These are phyloP conservation scores for Ganoderma resinaceum DNA, from an alignment of 1,284 basidiomycete genomes.

Conservation along the genomic window DNA sequence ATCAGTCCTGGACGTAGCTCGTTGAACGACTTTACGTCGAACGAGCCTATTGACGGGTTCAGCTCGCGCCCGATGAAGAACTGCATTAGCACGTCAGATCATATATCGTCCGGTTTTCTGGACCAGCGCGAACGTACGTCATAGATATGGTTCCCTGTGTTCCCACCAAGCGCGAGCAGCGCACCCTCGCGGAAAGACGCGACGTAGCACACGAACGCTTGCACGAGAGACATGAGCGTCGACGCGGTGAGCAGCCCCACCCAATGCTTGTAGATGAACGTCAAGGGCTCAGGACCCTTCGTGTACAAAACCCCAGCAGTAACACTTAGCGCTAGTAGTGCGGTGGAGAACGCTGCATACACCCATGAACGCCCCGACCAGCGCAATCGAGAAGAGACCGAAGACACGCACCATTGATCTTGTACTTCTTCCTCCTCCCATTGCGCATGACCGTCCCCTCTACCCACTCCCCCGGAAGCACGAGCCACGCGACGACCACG, in stretches of 20 bases:
- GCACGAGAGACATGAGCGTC: slow-evolving; percentile 78
- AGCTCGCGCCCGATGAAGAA: slow-evolving; percentile 97
- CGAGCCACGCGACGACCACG: slow-evolving; percentile 81
- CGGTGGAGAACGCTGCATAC: slow-evolving; percentile 77
- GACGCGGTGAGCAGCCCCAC: slow-evolving; percentile 89
- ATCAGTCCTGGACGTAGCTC: slow-evolving; percentile 96
- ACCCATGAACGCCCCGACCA: neutral
- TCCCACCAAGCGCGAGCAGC: slow-evolving; percentile 91
- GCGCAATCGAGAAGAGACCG: neutral
- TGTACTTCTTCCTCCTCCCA: slow-evolving; percentile 85
- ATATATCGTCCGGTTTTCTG: neutral
- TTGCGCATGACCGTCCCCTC: slow-evolving; percentile 83
- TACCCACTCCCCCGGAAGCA: slow-evolving; percentile 89
- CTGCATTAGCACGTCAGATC: slow-evolving; percentile 47
- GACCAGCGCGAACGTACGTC: slow-evolving; percentile 69
- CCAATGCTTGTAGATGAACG: slow-evolving; percentile 94
- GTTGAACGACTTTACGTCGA: slow-evolving; percentile 98
- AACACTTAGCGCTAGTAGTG: slow-evolving; percentile 80
- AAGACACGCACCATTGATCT: slow-evolving; percentile 84
- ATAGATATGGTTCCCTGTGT: slow-evolving; percentile 88
- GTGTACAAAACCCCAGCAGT: slow-evolving; percentile 72
- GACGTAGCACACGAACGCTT: slow-evolving; percentile 79
- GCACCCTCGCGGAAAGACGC: slow-evolving; percentile 72
- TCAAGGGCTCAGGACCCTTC: slow-evolving; percentile 83
- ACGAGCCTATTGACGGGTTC: slow-evolving; percentile 88